Evolutionary conservation across 345 rosid genomes (phyloP).

Genomic region (Eucalyptus viminalis): DNA sequence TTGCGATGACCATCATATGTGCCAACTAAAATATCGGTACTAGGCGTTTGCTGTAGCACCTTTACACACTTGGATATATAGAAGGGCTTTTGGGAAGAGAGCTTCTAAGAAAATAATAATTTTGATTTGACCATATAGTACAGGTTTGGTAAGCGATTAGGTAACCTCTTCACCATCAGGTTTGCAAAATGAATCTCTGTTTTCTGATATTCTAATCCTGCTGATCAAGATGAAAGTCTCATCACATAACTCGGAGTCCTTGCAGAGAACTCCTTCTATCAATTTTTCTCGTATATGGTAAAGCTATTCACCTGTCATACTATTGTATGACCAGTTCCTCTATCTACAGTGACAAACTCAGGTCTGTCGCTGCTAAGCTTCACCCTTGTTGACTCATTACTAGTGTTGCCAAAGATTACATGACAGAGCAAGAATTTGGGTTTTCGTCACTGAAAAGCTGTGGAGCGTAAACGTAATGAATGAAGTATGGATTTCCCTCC

Average conservation of each 20-base stretch:
- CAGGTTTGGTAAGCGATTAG: background rate
- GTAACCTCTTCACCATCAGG: background rate
- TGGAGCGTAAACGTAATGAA: slow-evolving; percentile 76
- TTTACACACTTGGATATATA: background rate
- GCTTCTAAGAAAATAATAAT: background rate
- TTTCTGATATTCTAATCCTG: background rate
- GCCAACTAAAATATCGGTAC: background rate
- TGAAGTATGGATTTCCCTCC: slow-evolving; percentile 52
- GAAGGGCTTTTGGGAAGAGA: background rate
- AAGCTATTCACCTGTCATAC: background rate
- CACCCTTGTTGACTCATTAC: background rate
- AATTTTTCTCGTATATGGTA: background rate
- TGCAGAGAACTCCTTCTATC: background rate
- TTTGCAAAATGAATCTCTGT: background rate
- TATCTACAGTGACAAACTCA: background rate
- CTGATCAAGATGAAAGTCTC: background rate
- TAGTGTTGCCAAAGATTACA: slow-evolving; percentile 3
- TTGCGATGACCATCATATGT: background rate
- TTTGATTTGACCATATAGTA: background rate
- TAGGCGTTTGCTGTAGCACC: background rate
- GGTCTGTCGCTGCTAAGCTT: background rate
- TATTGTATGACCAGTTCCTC: background rate
- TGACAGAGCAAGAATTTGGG: slow-evolving; percentile 62
- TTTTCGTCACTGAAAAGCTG: slow-evolving; percentile 86
- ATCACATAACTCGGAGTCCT: background rate